Conservation (phyloP, 495 filamentous ascomycete genomes). For the Aspergillus kassunensis region DNA sequence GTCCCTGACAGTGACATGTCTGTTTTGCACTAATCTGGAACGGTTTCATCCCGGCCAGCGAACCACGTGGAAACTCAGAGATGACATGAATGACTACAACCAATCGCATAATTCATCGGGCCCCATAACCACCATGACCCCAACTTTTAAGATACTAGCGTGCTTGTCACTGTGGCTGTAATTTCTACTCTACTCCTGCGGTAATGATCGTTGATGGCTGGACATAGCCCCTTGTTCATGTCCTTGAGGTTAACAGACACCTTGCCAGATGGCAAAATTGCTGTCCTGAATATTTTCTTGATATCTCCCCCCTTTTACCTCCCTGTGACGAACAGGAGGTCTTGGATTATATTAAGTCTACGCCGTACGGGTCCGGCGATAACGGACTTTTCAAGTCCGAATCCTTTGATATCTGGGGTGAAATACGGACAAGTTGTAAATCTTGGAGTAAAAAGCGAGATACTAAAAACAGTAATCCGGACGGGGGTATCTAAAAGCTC, state of each 20-base stretch:
- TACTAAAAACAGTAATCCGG: too few relatives aligned
- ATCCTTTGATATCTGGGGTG: background rate
- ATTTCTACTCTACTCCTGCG: background rate
- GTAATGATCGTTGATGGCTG: background rate
- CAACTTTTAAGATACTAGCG: constrained; percentile 18
- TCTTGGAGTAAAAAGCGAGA: too few relatives aligned
- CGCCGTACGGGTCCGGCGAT: too few relatives aligned
- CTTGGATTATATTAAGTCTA: too few relatives aligned
- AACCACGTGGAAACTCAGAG: constrained; percentile 22
- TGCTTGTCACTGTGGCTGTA: background rate
- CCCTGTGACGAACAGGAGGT: too few relatives aligned
- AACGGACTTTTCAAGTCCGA: background rate
- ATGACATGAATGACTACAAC: constrained; percentile 4
- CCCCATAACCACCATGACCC: constrained; percentile 15
- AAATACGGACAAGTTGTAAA: too few relatives aligned
- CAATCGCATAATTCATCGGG: constrained; percentile 17
- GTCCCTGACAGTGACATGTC: background rate
- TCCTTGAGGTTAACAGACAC: too few relatives aligned
- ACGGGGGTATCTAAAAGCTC: too few relatives aligned
- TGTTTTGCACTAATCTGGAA: constrained; percentile 1
- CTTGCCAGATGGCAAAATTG: too few relatives aligned
- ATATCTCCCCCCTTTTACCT: too few relatives aligned
- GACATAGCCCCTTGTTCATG: background rate
- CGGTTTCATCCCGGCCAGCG: constrained; percentile 12
- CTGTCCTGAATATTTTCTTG: too few relatives aligned